Conservation (phyloP, 2,329 filamentous ascomycete genomes). For the Alternaria postmessia region DNA sequence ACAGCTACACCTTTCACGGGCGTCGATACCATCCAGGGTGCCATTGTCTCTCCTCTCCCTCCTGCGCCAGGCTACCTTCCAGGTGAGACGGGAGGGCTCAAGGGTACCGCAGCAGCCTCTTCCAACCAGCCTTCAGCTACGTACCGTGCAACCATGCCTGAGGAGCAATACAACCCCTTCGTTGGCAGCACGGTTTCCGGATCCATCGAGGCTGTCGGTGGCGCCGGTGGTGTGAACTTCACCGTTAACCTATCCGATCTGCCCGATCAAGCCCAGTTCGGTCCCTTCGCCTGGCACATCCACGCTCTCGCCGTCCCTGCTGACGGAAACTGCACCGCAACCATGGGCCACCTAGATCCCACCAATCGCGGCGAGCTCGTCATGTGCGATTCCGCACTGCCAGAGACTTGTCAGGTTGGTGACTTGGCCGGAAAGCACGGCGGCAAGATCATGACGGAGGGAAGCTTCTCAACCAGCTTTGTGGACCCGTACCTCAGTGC, state of each 20-base stretch:
- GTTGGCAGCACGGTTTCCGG: constrained; percentile 38
- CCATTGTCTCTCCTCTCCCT: constrained; percentile 33
- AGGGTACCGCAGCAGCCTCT: constrained; percentile 31
- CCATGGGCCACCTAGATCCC: constrained; percentile 50
- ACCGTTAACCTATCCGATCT: constrained; percentile 50
- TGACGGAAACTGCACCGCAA: constrained; percentile 51
- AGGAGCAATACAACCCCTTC: constrained; percentile 32
- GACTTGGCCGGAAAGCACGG: constrained; percentile 56
- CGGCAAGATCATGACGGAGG: constrained; percentile 39
- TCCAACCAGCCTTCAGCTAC: constrained; percentile 29
- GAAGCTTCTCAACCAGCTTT: constrained; percentile 46
- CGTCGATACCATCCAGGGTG: constrained; percentile 37
- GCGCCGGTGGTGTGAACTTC: constrained; percentile 47
- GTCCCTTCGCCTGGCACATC: constrained; percentile 49
- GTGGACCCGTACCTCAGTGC: constrained; percentile 60
- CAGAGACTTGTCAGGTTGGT: constrained; percentile 51
- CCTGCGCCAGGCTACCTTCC: constrained; percentile 31
- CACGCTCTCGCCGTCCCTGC: constrained; percentile 48
- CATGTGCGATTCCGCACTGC: constrained; percentile 42
- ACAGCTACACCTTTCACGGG: constrained; percentile 28
- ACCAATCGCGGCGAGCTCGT: constrained; percentile 45
- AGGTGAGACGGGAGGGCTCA: constrained; percentile 18
- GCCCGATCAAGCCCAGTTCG: constrained; percentile 35
- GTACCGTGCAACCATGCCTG: constrained; percentile 34
- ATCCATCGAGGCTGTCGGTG: constrained; percentile 41